phyloP scores from a whole-genome alignment of 129 eudicot species.

The Silybum marianum region DNA sequence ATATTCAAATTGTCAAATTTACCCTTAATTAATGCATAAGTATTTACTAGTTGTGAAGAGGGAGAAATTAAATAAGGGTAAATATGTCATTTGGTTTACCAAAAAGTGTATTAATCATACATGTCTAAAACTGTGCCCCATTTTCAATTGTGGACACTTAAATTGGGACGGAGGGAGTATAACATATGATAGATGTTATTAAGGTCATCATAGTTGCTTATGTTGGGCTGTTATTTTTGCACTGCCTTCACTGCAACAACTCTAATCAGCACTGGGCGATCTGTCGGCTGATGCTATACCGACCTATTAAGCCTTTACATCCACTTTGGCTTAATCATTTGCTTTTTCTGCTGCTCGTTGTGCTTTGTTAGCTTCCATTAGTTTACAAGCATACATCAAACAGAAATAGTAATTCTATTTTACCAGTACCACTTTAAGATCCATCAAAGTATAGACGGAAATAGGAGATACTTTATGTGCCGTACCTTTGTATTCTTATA shows the following conservation, averaged over 20 bases:
- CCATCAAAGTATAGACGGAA: conserved; percentile 76
- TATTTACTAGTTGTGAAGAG: no score
- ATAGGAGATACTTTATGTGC: conserved; percentile 70
- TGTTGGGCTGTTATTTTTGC: conserved; percentile 66
- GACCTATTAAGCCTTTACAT: conserved; percentile 78
- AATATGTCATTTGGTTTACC: no score
- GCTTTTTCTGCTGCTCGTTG: conserved; percentile 81
- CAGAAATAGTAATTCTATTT: background rate
- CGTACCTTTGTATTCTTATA: conserved; percentile 60
- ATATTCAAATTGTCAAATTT: no score
- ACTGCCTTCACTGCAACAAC: conserved; percentile 90
- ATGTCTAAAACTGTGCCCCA: no score
- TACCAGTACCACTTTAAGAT: conserved; percentile 81
- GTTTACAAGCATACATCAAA: background rate
- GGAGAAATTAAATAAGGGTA: no score
- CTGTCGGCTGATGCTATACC: conserved; percentile 70
- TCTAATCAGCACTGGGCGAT: conserved; percentile 88
- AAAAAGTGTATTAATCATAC: no score
- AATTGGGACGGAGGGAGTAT: no score
- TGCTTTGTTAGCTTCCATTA: conserved; percentile 45
- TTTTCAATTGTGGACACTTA: no score
- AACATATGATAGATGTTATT: conserved; percentile 42
- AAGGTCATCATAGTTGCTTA: conserved; percentile 42
- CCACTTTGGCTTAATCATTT: conserved; percentile 74
- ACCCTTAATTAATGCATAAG: no score